Base-by-base conservation (phyloP, 768 basidiomycete species). In the Agrocybe praecox region DNA sequence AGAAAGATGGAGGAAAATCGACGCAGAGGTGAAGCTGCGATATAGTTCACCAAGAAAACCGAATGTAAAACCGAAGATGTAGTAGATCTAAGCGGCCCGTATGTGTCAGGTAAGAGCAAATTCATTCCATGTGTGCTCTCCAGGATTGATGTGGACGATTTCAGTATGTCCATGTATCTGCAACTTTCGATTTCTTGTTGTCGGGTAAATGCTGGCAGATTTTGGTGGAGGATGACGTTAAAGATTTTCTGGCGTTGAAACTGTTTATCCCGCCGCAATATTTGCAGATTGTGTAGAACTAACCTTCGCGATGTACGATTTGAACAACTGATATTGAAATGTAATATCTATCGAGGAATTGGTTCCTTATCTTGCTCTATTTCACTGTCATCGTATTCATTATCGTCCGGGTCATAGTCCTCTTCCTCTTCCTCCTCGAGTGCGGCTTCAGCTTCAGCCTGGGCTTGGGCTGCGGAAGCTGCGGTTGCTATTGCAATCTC, bases 371-470 rank as follows among this genome's bases (percentile, higher is more conserved):
- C 69, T 53, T 60, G 57, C 18, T 69, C 67, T 51, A 67, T 51
- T 19, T 71, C 69, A 50, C 65, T 71, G 36, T 77, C 76, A 32
- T 71, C 74, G n/a, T 74, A 75, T 8, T 74, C 78, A 8, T 76
- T 75, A 7, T 80, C 76, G 18, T 76, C 77, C 5, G 74, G 77
- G 34, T 78, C 73, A 17, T 73, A 74, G 24, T 80, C 74, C 1
- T 76, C 79, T 10, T 87, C 85, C 34, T 83, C 85, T 57, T 88
- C 84, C 63, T 89, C 89, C 66, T 90, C 89, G 52, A 88, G 66
- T 0, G 87, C 87, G 2, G 89, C 88, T 61, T 91, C 88, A 0
- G 89, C 90, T 60, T 91, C 89, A 0, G 89, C 89, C 63, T 89
- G 88, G 18, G 88, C 86, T 61, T 89, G 88, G 1, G 89, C 89